A percentile compares a stretch with the other conserved stretches of the same genome.
These are phyloP conservation scores for Ascochyta viciae-villosae DNA, from an alignment of 2,329 filamentous ascomycete genomes.

Conservation along the genomic window DNA sequence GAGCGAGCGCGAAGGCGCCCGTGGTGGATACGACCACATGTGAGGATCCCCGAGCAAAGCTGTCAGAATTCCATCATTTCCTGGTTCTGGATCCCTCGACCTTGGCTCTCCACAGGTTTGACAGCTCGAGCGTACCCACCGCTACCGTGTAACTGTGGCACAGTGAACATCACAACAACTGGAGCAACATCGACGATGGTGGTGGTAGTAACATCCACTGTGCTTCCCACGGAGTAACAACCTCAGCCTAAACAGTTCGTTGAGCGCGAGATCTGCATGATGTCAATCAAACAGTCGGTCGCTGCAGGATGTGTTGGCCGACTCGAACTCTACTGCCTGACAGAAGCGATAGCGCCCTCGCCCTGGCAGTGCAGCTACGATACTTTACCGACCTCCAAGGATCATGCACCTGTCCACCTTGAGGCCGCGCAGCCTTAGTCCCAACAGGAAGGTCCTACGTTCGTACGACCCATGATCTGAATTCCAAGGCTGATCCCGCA, in stretches of 20 bases:
- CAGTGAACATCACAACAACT: neutral
- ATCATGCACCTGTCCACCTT: neutral
- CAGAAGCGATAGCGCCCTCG: slow-evolving; percentile 3
- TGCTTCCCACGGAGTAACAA: neutral
- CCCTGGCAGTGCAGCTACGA: neutral
- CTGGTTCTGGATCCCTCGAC: slow-evolving; percentile 11
- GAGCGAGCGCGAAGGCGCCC: slow-evolving; percentile 8
- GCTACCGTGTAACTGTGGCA: neutral
- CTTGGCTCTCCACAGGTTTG: slow-evolving; percentile 3
- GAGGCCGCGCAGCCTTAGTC: neutral
- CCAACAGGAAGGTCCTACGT: neutral
- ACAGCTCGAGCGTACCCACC: slow-evolving; percentile 2
- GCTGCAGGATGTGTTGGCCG: slow-evolving; percentile 16
- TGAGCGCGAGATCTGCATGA: slow-evolving; percentile 8
- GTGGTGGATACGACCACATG: slow-evolving; percentile 11
- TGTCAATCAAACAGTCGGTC: slow-evolving; percentile 1
- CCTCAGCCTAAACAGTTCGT: slow-evolving; percentile 6
- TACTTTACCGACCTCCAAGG: neutral
- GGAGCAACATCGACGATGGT: neutral
- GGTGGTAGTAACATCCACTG: neutral
- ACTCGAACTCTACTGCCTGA: slow-evolving; percentile 1
- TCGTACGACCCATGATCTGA: neutral
- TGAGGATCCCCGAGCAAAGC: slow-evolving; percentile 8
- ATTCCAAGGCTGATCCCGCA: neutral
- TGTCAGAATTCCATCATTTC: slow-evolving; percentile 6